Evolutionary conservation across 148 eudicot species (phyloP).

Genomic region (Fallopia convolvulus): DNA sequence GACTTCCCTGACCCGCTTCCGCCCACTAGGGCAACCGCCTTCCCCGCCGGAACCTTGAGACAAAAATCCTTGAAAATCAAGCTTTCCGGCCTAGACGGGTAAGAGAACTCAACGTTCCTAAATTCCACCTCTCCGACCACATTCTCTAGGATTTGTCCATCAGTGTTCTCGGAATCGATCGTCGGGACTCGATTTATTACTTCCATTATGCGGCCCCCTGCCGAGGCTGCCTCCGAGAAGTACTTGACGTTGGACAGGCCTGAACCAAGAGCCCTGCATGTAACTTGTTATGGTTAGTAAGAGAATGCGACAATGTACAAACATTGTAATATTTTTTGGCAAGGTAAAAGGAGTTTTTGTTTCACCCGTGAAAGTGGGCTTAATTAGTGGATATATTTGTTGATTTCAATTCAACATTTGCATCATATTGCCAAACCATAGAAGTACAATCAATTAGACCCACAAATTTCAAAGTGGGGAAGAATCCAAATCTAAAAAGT

Average conservation of each 20-base stretch:
- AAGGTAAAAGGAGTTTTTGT: background rate
- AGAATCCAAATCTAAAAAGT: background rate
- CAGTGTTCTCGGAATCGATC: constrained; percentile 27
- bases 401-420: background rate
- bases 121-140: constrained; percentile 28
- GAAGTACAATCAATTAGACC: background rate
- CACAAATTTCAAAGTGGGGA: background rate
- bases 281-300: background rate
- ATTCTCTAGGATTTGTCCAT: constrained; percentile 20
- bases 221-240: constrained; percentile 30
- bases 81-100: constrained; percentile 36
- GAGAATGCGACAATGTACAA: background rate
- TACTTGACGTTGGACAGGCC: constrained; percentile 25
- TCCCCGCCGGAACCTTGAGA: constrained; percentile 24
- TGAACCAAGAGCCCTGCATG: constrained; percentile 28
- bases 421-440: background rate
- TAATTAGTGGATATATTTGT: background rate
- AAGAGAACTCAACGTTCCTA: constrained; percentile 22
- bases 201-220: constrained; percentile 25
- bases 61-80: constrained; percentile 20
- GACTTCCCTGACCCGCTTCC: constrained; percentile 40
- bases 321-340: background rate
- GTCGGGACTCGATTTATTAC: constrained; percentile 27
- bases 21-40: constrained; percentile 33
- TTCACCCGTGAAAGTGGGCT: background rate